Evolutionary conservation across 805 yeast genomes (phyloP).

Genomic region (Monosporozyma servazzii): DNA sequence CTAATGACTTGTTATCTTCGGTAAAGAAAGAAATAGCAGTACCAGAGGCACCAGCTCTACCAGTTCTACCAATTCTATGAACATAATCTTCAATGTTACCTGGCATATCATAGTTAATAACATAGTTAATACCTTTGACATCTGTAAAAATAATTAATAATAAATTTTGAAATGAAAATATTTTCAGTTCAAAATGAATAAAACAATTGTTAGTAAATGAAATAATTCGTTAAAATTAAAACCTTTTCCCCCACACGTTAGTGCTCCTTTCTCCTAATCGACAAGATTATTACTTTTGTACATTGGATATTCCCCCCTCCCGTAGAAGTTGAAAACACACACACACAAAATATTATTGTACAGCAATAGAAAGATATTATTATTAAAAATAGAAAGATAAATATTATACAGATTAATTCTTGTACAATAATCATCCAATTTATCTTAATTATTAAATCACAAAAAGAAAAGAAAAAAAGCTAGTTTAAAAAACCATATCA

Average conservation of each 20-base stretch:
- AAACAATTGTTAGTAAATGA: conserved; percentile 6
- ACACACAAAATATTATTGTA: background rate
- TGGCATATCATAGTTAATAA: conserved; percentile 95
- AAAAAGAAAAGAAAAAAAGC: background rate
- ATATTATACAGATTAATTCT: conserved; percentile 1
- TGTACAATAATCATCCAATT: background rate
- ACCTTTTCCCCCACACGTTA: background rate
- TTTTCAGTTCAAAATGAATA: background rate
- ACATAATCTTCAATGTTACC: conserved; percentile 97
- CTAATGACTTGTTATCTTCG: conserved; percentile 75
- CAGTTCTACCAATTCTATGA: conserved; percentile 98
- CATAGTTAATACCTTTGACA: conserved; percentile 93
- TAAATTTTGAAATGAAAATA: background rate
- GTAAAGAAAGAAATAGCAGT: conserved; percentile 94
- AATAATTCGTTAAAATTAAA: background rate
- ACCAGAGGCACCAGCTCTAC: conserved; percentile 96
- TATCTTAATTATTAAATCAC: background rate
- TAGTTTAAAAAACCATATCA: background rate
- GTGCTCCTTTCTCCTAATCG: background rate
- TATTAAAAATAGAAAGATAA: background rate
- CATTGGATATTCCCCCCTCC: background rate
- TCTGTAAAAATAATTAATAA: conserved; percentile 39
- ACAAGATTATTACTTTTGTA: background rate
- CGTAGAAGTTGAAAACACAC: background rate
- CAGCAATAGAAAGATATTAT: background rate